phyloP scores from a whole-genome alignment of 2,329 filamentous ascomycete genomes.

The Corynespora cassiicola region DNA sequence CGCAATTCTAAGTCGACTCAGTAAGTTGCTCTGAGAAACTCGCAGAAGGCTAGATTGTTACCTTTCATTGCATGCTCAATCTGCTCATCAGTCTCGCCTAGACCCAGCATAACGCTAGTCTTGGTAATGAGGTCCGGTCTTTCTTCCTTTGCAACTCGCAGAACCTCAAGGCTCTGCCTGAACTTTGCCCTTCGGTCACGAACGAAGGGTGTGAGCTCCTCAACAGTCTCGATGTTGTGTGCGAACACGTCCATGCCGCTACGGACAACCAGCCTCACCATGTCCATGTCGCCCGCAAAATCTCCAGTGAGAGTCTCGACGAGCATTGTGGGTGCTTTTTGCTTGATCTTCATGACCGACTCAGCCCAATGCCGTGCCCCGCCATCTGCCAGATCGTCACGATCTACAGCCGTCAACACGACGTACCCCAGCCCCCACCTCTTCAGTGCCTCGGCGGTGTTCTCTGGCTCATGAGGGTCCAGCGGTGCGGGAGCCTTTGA shows the following conservation, averaged over 20 bases:
- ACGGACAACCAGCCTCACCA: conserved; percentile 82
- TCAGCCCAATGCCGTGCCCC: conserved; percentile 91
- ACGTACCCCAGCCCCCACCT: conserved; percentile 97
- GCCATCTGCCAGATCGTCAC: conserved; percentile 89
- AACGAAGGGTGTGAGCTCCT: conserved; percentile 87
- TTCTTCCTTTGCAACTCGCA: conserved; percentile 81
- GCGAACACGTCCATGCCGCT: conserved; percentile 96
- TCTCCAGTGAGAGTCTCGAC: conserved; percentile 90
- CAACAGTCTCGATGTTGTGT: conserved; percentile 95
- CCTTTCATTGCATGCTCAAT: conserved; percentile 77
- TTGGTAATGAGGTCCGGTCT: conserved; percentile 89
- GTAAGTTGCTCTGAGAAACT: conserved; percentile 14
- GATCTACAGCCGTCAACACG: conserved; percentile 90
- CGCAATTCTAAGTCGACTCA: conserved; percentile 70
- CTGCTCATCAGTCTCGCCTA: conserved; percentile 91
- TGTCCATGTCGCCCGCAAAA: conserved; percentile 82
- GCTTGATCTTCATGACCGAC: conserved; percentile 93
- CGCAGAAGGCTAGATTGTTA: no score
- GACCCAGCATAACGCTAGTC: conserved; percentile 94
- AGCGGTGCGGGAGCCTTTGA: conserved; percentile 76
- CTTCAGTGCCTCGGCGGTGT: conserved; percentile 90
- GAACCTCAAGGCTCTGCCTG: conserved; percentile 79
- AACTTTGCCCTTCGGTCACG: conserved; percentile 90
- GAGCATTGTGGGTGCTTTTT: conserved; percentile 70
- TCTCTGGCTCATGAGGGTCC: conserved; percentile 94